These are phyloP conservation scores for Fusarium neocosmosporiellum DNA, from an alignment of 2,329 filamentous ascomycete genomes.

Conservation along the genomic window DNA sequence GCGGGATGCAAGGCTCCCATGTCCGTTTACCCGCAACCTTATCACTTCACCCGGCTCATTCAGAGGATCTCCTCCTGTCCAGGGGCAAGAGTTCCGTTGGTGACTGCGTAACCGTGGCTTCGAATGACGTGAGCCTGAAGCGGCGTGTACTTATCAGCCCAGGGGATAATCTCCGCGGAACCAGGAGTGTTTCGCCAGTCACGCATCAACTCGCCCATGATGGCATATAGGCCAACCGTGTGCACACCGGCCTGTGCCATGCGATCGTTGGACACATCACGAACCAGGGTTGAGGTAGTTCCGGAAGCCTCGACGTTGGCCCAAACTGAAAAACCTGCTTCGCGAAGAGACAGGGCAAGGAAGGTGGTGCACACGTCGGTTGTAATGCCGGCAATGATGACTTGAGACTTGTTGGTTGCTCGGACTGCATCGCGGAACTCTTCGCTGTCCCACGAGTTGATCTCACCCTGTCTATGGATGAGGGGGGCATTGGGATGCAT, in stretches of 20 bases:
- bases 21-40: not conserved
- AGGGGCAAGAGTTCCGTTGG: conserved; percentile 62
- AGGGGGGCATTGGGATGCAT: conserved; percentile 11
- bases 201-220: conserved; percentile 67
- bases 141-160: conserved; percentile 63
- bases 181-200: conserved; percentile 62
- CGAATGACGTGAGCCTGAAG: conserved; percentile 64
- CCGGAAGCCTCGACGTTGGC: conserved; percentile 70
- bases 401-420: conserved; percentile 64
- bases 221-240: conserved; percentile 59
- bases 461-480: conserved; percentile 6
- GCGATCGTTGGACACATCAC: conserved; percentile 64
- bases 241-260: conserved; percentile 70
- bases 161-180: conserved; percentile 60
- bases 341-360: conserved; percentile 67
- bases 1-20: not conserved
- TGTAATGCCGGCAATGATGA: conserved; percentile 70
- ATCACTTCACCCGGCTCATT: too few species aligned
- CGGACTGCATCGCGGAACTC: conserved; percentile 8
- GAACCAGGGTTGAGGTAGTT: conserved; percentile 62
- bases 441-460: conserved; percentile 9
- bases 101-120: conserved; percentile 62
- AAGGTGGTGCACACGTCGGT: conserved; percentile 73
- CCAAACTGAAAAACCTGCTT: conserved; percentile 70
- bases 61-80: conserved; percentile 52